phyloP scores from a whole-genome alignment of 768 basidiomycete genomes.

The Coprinopsis sp. region DNA sequence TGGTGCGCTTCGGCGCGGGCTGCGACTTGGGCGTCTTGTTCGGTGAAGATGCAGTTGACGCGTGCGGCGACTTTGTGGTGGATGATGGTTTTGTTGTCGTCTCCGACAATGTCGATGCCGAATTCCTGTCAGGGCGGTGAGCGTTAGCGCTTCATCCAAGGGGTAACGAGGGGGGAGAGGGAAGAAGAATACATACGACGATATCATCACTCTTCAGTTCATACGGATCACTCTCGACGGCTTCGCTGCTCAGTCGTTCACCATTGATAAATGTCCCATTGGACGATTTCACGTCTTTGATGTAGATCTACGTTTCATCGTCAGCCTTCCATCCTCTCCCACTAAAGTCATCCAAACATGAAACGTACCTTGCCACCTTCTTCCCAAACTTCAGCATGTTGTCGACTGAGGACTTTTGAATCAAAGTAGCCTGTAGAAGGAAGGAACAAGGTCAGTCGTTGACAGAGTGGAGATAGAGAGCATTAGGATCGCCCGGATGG shows the following conservation, averaged over 20 bases:
- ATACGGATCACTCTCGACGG: constrained; percentile 76
- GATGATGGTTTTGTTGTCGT: constrained; percentile 96
- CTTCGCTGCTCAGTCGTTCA: constrained; percentile 81
- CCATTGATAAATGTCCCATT: constrained; percentile 99
- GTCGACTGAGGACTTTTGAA: constrained; percentile 86
- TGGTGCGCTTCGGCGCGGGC: constrained; percentile 68
- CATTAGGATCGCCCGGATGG: too few relatives aligned
- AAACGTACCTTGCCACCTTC: constrained; percentile 72
- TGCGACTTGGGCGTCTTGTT: constrained; percentile 78
- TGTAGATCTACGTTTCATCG: constrained; percentile 65
- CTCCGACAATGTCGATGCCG: constrained; percentile 97
- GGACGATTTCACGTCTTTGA: constrained; percentile 97
- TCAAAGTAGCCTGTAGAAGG: constrained; percentile 99
- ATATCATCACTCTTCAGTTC: constrained; percentile 95
- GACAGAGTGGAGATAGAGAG: too few relatives aligned
- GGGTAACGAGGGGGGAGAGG: constrained; percentile 4
- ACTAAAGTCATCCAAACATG: constrained; percentile 10
- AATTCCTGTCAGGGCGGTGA: constrained; percentile 65
- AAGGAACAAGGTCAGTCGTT: too few relatives aligned
- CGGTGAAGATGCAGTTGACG: constrained; percentile 81
- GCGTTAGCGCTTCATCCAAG: constrained; percentile 13
- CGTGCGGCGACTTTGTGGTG: constrained; percentile 98
- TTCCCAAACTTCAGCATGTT: constrained; percentile 99
- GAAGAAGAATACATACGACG: constrained; percentile 63
- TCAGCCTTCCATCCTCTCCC: not conserved